A percentile compares a stretch with the other conserved stretches of the same genome.
phyloP scores from a whole-genome alignment of 2,329 filamentous ascomycete genomes.

The Penicillium polonicum region DNA sequence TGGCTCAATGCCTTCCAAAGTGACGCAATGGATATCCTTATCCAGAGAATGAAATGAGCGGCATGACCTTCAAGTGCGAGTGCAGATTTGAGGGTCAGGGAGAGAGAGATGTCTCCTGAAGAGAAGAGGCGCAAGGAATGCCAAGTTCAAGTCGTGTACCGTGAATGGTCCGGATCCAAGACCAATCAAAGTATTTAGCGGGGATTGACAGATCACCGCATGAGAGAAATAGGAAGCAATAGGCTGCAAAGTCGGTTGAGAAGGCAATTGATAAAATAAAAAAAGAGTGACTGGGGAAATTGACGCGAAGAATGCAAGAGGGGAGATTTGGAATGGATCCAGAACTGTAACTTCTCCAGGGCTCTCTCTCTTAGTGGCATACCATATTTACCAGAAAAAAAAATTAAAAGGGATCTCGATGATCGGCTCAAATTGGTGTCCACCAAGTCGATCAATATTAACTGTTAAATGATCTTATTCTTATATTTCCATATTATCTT shows the following conservation, averaged over 20 bases:
- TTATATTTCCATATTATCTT: too few species aligned
- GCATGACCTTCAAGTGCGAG: slow-evolving; percentile 20
- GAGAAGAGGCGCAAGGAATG: neutral
- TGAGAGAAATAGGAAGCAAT: neutral
- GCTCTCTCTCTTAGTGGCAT: slow-evolving; percentile 7
- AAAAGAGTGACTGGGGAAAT: slow-evolving; percentile 6
- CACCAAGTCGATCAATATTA: slow-evolving; percentile 16
- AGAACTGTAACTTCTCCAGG: slow-evolving; percentile 3
- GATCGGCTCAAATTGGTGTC: slow-evolving; percentile 21
- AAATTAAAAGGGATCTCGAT: slow-evolving; percentile 19
- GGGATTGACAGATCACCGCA: slow-evolving; percentile 3
- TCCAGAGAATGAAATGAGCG: slow-evolving; percentile 18
- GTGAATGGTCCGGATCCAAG: neutral
- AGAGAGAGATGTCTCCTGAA: slow-evolving; percentile 5
- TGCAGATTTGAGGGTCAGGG: neutral
- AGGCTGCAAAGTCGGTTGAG: neutral
- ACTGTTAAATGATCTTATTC: neutral
- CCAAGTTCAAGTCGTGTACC: neutral
- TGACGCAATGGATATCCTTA: slow-evolving; percentile 21
- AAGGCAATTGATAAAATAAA: neutral
- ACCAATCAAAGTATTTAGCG: neutral
- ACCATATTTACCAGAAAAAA: slow-evolving; percentile 8
- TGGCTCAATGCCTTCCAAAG: neutral
- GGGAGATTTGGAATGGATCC: slow-evolving; percentile 12
- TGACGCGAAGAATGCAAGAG: slow-evolving; percentile 15